Percentiles rank a stretch among this genome's conserved stretches.
Evolutionary conservation across 169 alveolate genomes (phyloP).

Genomic region (Plasmodium blacklocki): DNA sequence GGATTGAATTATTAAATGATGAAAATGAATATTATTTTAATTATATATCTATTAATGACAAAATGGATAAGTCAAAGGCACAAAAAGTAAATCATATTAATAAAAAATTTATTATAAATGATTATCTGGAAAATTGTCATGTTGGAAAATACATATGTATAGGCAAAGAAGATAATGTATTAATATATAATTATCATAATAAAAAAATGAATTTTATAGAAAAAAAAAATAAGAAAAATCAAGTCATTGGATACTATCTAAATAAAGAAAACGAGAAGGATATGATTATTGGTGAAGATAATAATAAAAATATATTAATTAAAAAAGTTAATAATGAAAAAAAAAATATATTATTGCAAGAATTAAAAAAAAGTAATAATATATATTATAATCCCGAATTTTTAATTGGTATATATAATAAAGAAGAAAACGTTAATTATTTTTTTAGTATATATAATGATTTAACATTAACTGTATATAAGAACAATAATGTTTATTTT

Average conservation of each 20-base stretch:
- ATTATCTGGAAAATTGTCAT: slow-evolving; percentile 34
- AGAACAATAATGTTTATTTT: slow-evolving; percentile 25
- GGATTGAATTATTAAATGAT: slow-evolving; percentile 35
- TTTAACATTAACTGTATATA: slow-evolving; percentile 57
- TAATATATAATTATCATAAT: slow-evolving; percentile 20
- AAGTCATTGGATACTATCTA: slow-evolving; percentile 45
- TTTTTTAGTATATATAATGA: slow-evolving; percentile 68
- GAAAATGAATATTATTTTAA: slow-evolving; percentile 26
- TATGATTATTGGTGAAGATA: slow-evolving; percentile 36
- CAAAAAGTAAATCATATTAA: background rate
- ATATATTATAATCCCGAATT: slow-evolving; percentile 51
- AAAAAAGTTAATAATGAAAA: background rate
- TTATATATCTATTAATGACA: slow-evolving; percentile 1
- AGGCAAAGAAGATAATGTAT: background rate
- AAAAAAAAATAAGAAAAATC: slow-evolving; percentile 1
- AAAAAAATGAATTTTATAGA: slow-evolving; percentile 11
- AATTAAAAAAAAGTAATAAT: slow-evolving; percentile 51
- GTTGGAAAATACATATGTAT: slow-evolving; percentile 26
- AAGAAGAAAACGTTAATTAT: slow-evolving; percentile 35
- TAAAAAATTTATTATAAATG: slow-evolving; percentile 11
- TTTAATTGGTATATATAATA: slow-evolving; percentile 30
- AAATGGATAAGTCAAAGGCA: background rate
- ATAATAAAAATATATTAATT: slow-evolving; percentile 19
- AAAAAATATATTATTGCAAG: background rate
- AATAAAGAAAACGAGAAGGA: slow-evolving; percentile 40